These are phyloP conservation scores for Pouteria campechiana DNA, from an alignment of 179 eudicot species.

Conservation along the genomic window DNA sequence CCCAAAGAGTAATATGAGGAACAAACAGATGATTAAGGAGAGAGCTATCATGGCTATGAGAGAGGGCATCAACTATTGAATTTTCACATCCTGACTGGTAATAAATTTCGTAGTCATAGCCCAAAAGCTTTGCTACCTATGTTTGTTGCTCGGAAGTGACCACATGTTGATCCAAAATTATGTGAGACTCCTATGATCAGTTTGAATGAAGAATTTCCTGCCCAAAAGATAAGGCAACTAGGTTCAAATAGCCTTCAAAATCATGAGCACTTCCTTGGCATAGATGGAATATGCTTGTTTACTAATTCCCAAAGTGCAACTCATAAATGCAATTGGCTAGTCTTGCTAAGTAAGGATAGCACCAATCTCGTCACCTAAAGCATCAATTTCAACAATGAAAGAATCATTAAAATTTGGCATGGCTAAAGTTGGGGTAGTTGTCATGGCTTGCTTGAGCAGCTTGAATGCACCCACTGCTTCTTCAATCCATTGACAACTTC, in stretches of 20 bases:
- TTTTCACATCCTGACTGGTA: neutral
- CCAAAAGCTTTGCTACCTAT: neutral
- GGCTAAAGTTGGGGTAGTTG: too few species aligned
- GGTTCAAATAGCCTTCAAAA: neutral
- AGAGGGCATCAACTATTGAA: too few species aligned
- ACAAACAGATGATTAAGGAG: neutral
- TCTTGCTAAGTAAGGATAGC: neutral
- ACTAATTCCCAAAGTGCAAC: neutral
- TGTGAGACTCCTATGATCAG: neutral
- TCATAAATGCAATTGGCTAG: neutral
- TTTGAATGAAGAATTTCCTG: neutral
- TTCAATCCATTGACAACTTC: too few species aligned
- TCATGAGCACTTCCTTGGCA: neutral
- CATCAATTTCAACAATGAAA: neutral
- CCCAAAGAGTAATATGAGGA: neutral
- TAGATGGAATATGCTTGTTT: neutral
- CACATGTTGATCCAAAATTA: neutral
- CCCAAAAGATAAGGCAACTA: neutral
- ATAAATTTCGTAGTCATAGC: neutral
- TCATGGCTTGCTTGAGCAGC: too few species aligned
- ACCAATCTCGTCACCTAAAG: neutral
- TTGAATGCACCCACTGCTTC: too few species aligned
- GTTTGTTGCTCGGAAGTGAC: neutral
- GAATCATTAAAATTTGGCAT: neutral
- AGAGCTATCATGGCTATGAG: too few species aligned